Percentiles rank a stretch among this genome's conserved stretches.
Conservation (phyloP, 306 rosid genomes). For the Vachellia pachyceras region DNA sequence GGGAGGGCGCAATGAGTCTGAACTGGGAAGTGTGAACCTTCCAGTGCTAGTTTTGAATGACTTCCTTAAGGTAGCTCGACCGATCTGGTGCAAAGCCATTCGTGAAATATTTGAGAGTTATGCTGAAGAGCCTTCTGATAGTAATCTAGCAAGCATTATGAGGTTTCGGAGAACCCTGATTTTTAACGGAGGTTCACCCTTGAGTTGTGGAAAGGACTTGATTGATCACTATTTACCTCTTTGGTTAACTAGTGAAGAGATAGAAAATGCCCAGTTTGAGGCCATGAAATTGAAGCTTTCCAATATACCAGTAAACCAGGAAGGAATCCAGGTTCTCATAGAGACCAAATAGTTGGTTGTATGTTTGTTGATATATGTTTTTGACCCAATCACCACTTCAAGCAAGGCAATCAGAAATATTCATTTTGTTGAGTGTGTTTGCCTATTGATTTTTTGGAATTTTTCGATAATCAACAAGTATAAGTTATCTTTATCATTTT, state of each 20-base stretch:
- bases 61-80: slow-evolving; percentile 82
- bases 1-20: slow-evolving; percentile 87
- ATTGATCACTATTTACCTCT: slow-evolving; percentile 72
- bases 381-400: slow-evolving; percentile 12
- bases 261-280: slow-evolving; percentile 71
- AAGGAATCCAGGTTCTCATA: slow-evolving; percentile 56
- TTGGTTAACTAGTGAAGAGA: slow-evolving; percentile 85
- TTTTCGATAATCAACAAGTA: neutral
- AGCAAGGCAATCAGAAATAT: slow-evolving; percentile 31
- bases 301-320: slow-evolving; percentile 56
- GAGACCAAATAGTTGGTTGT: slow-evolving; percentile 44
- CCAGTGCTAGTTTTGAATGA: slow-evolving; percentile 73
- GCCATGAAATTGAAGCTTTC: slow-evolving; percentile 74
- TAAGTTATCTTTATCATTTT: neutral
- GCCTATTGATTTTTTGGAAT: neutral
- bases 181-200: slow-evolving; percentile 60
- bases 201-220: slow-evolving; percentile 61
- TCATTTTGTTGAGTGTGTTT: slow-evolving; percentile 22
- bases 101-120: slow-evolving; percentile 62
- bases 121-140: slow-evolving; percentile 81
- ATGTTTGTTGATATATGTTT: slow-evolving; percentile 5
- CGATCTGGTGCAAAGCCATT: slow-evolving; percentile 87
- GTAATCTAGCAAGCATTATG: slow-evolving; percentile 64
- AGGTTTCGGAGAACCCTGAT: slow-evolving; percentile 66
- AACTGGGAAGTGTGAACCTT: slow-evolving; percentile 93